A percentile compares a stretch with the other conserved stretches of the same genome.
Conservation (phyloP, 176 grass and related monocot species). For the Ampelocalamus luodianensis region DNA sequence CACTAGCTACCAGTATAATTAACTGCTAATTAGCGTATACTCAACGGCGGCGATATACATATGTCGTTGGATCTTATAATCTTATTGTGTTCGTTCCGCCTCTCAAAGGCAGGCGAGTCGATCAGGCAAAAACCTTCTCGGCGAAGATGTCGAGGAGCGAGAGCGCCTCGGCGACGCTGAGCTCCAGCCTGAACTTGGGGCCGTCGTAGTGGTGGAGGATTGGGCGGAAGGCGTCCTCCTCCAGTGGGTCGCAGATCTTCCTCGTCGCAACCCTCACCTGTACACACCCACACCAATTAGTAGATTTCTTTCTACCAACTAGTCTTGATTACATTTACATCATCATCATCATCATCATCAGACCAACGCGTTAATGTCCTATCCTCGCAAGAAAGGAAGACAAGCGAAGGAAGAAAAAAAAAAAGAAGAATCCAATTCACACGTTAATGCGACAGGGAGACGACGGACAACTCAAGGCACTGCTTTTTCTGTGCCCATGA, state of each 20-base stretch:
- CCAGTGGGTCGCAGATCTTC: constrained; percentile 75
- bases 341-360: background rate
- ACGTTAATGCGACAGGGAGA: background rate
- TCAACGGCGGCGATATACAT: background rate
- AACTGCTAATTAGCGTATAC: too few species aligned
- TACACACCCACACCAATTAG: background rate
- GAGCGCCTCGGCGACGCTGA: constrained; percentile 70
- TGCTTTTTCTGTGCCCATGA: background rate
- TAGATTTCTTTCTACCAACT: too few species aligned
- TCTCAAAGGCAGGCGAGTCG: too few species aligned
- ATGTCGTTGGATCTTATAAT: too few species aligned
- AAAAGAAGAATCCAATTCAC: background rate
- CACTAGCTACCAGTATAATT: too few species aligned
- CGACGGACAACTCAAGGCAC: constrained; percentile 14
- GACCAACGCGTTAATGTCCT: too few species aligned
- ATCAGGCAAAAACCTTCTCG: constrained; percentile 23
- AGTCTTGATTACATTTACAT: too few species aligned
- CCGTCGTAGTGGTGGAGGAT: constrained; percentile 98
- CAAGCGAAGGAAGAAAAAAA: accelerated
- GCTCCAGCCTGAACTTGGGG: constrained; percentile 89
- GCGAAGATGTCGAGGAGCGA: constrained; percentile 46
- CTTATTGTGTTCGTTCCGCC: too few species aligned
- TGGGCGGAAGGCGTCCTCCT: constrained; percentile 94
- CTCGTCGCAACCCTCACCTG: constrained; percentile 80
- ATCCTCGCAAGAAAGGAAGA: too few species aligned